Base-by-base conservation (phyloP, 1,139 yeast genomes). In the Geotrichum restrictum region DNA sequence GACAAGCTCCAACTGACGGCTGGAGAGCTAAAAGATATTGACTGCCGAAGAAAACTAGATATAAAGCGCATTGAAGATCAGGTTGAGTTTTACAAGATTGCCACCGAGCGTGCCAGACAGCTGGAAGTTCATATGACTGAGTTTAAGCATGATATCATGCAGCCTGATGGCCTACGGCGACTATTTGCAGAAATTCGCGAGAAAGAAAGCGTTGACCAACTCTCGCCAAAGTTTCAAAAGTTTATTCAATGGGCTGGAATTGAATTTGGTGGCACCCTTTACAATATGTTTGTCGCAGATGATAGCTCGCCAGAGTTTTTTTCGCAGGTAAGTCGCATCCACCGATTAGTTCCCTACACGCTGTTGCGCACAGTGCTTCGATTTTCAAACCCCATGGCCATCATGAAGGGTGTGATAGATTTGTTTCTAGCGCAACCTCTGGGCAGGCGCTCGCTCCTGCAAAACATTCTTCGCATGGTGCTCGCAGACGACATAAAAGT, bases 311-410 rank as follows among this genome's bases (percentile, higher is more conserved):
- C 82, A 56, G 96, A 86, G 60, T 72, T 86, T 63, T 80, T 85
- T 59, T 75, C 78, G 6, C 88, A 87, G 63, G 74, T 86, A 31
- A 79, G 79, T 56, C 79, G 82, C 56, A 71, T 91, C 48, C 96
- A 91, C 68, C 70, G 76, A 33, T 64, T 87, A 56, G 80, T 89
- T 70, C 98, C 97, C 0, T 89, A 89, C 65, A 72, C 78, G 1
- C 65, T 89, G 45, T 79, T 89, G 67, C 82, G 83, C 49, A 88
- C 88, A 16, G 83, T 91, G 32, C 69, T 91, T 59, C 77, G 81
- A 61, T 82, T 83, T 59, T 87, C 97, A 1, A 91, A 91, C 64
- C 98, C 98, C 2, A 81, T 88, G 69, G 80, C 85, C 48, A 82
- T 91, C 38, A 80, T 88, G 71, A 85, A 89, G 54, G 81, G 85